phyloP scores from a whole-genome alignment of 2,329 filamentous ascomycete genomes.

The Venturia effusa region DNA sequence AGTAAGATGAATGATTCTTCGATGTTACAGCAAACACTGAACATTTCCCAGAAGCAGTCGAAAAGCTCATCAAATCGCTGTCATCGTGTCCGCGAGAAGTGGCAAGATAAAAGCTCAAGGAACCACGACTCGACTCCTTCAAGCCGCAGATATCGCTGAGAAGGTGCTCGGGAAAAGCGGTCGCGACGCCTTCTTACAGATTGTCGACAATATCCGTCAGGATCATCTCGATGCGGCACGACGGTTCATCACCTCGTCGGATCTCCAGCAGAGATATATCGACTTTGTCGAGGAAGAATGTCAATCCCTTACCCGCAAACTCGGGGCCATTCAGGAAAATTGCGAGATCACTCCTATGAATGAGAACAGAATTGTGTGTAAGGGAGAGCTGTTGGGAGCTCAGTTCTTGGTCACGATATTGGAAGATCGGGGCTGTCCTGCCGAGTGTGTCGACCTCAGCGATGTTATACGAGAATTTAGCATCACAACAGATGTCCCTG shows the following conservation, averaged over 20 bases:
- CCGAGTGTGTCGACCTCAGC: constrained; percentile 71
- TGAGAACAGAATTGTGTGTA: constrained; percentile 71
- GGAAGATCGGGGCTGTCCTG: constrained; percentile 70
- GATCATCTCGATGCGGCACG: constrained; percentile 74
- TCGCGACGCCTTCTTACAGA: constrained; percentile 48
- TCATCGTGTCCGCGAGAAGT: constrained; percentile 92
- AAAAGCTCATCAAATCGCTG: constrained; percentile 62
- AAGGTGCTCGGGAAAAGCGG: constrained; percentile 24
- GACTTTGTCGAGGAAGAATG: constrained; percentile 63
- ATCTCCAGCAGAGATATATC: constrained; percentile 21
- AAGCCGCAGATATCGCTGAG: constrained; percentile 32
- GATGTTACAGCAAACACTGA: neutral
- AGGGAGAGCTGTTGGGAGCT: constrained; percentile 92
- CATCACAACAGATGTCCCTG: neutral
- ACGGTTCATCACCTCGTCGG: constrained; percentile 27
- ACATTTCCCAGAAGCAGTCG: constrained; percentile 25
- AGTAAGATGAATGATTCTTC: neutral
- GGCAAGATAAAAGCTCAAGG: constrained; percentile 90
- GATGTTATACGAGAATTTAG: neutral
- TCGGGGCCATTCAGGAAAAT: constrained; percentile 49
- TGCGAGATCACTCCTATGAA: constrained; percentile 40
- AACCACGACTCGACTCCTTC: constrained; percentile 52
- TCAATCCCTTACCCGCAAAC: constrained; percentile 63
- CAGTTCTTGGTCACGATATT: constrained; percentile 63
- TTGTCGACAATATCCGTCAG: constrained; percentile 69